Evolutionary conservation across 2,329 filamentous ascomycete species (phyloP).

Genomic region (Neobulgaria alba): DNA sequence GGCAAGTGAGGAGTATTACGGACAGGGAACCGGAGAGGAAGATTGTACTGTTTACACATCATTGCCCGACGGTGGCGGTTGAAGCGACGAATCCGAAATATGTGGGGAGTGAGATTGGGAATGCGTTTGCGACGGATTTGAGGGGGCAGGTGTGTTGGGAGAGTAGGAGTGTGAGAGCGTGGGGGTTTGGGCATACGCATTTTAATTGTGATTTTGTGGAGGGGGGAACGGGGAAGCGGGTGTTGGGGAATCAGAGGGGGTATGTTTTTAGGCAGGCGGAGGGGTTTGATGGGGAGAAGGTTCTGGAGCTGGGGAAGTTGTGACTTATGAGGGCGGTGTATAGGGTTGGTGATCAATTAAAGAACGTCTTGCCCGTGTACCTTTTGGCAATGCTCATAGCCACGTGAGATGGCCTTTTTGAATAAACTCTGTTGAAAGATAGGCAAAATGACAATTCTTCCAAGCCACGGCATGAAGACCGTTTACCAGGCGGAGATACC

Average conservation of each 20-base stretch:
- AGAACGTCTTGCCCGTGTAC: too few species aligned
- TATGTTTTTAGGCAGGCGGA: slow-evolving; percentile 5
- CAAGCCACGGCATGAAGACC: too few species aligned
- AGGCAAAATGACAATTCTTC: too few species aligned
- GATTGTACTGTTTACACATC: slow-evolving; percentile 33
- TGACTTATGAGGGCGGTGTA: too few species aligned
- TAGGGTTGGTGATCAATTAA: too few species aligned
- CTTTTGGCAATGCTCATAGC: too few species aligned
- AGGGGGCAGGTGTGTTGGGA: slow-evolving; percentile 20
- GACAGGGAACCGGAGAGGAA: slow-evolving; percentile 27
- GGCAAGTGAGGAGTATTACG: slow-evolving; percentile 27
- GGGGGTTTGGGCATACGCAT: slow-evolving; percentile 40
- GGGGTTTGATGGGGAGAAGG: slow-evolving; percentile 6
- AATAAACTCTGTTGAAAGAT: too few species aligned
- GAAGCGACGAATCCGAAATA: slow-evolving; percentile 7
- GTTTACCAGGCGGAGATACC: too few species aligned
- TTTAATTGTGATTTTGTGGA: slow-evolving; percentile 34
- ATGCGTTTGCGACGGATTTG: slow-evolving; percentile 46
- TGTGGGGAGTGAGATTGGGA: slow-evolving; percentile 21
- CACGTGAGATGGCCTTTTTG: too few species aligned
- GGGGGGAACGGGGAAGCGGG: slow-evolving; percentile 23
- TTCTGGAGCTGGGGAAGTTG: too few species aligned
- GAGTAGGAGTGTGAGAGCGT: slow-evolving; percentile 29
- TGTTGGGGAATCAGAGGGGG: slow-evolving; percentile 26
- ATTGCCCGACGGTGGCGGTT: slow-evolving; percentile 25